Conservation (phyloP, 2,329 filamentous ascomycete genomes). For the Beauveria sp. region DNA sequence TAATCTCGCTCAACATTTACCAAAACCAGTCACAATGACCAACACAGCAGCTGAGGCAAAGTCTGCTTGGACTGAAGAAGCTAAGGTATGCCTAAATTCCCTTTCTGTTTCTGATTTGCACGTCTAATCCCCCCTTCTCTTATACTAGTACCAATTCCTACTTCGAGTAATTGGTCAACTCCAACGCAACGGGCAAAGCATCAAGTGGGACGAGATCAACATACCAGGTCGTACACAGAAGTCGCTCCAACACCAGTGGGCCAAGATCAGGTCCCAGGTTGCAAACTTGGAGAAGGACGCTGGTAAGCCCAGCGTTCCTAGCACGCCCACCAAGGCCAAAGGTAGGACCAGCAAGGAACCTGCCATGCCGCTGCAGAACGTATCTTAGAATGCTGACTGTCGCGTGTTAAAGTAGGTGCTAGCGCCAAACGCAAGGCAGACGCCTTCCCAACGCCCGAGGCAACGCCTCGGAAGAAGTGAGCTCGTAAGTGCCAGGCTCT, state of each 20-base stretch:
- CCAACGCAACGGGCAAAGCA: constrained; percentile 10
- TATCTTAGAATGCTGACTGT: background rate
- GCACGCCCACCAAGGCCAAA: background rate
- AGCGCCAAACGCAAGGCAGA: constrained; percentile 7
- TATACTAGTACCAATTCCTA: constrained; percentile 13
- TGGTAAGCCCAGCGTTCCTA: background rate
- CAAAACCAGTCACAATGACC: background rate
- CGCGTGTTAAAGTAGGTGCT: background rate
- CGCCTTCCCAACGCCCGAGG: background rate
- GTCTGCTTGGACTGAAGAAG: constrained; percentile 5
- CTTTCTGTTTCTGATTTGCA: too few species aligned
- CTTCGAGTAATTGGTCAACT: constrained; percentile 12
- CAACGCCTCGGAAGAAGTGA: constrained; percentile 5
- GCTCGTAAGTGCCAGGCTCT: background rate
- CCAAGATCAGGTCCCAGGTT: constrained; percentile 12
- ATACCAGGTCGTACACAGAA: constrained; percentile 18
- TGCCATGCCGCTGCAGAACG: too few species aligned
- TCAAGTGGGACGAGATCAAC: constrained; percentile 14
- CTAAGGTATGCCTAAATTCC: background rate
- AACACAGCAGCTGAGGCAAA: background rate
- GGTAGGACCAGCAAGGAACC: background rate
- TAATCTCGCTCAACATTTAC: background rate
- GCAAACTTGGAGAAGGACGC: constrained; percentile 20
- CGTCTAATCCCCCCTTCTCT: background rate
- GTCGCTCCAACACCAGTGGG: constrained; percentile 16